A percentile compares a stretch with the other conserved stretches of the same genome.
Conservation (phyloP, 1,284 basidiomycete species). For the Anthracocystis panici-leucophaei region DNA sequence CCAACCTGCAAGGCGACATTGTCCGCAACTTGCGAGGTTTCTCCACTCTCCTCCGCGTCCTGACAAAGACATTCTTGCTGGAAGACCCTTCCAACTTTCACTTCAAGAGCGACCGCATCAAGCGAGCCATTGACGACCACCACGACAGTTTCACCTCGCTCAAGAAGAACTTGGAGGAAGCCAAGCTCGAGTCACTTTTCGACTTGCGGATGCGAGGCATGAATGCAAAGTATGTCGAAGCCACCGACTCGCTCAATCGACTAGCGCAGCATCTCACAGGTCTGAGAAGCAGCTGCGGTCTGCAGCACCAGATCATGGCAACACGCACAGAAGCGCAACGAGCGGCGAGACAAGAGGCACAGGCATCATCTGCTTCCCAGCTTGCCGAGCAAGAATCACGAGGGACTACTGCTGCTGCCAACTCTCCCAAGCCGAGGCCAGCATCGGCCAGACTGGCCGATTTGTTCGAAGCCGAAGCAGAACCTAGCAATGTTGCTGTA, state of each 20-base stretch:
- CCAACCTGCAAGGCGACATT: conserved; percentile 77
- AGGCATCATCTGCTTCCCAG: not conserved
- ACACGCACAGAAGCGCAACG: conserved; percentile 38
- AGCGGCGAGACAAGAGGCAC: conserved; percentile 11
- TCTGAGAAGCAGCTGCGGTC: conserved; percentile 60
- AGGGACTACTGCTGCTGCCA: not conserved
- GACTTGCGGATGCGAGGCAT: conserved; percentile 59
- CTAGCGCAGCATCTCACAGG: conserved; percentile 64
- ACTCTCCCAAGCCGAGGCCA: conserved; percentile 4
- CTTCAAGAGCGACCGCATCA: conserved; percentile 59
- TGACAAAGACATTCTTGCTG: conserved; percentile 65
- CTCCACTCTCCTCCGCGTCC: conserved; percentile 59
- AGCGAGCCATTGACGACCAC: conserved; percentile 63
- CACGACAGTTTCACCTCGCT: conserved; percentile 64
- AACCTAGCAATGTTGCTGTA: not conserved
- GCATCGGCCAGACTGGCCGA: conserved; percentile 21
- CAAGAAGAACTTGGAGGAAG: conserved; percentile 62
- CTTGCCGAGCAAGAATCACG: not conserved
- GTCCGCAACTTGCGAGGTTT: conserved; percentile 59
- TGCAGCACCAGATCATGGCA: conserved; percentile 62
- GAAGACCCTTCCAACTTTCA: conserved; percentile 62
- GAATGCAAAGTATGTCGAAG: conserved; percentile 49
- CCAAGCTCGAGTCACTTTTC: conserved; percentile 60
- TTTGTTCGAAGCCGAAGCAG: conserved; percentile 25
- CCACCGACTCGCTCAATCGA: conserved; percentile 60